phyloP scores from a whole-genome alignment of 768 basidiomycete species.

The Leccinum boreale region DNA sequence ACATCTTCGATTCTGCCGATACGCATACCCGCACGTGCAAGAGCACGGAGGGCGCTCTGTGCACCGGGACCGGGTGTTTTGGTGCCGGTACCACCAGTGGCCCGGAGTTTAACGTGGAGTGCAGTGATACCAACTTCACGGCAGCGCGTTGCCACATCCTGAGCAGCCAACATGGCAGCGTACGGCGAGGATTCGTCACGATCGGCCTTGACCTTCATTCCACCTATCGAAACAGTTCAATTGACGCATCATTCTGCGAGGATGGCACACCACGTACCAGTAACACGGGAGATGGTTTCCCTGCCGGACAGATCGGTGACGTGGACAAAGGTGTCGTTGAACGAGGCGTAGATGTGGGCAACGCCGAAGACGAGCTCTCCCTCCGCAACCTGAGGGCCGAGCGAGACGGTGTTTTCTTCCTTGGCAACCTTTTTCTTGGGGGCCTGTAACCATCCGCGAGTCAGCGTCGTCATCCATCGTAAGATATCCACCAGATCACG shows the following conservation, averaged over 20 bases:
- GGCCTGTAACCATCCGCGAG: constrained; percentile 59
- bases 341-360: constrained; percentile 98
- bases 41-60: constrained; percentile 95
- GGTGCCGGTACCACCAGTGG: constrained; percentile 97
- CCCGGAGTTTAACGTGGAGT: constrained; percentile 98
- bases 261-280: constrained; percentile 52
- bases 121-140: constrained; percentile 98
- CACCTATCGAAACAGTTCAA: constrained; percentile 49
- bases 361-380: constrained; percentile 98
- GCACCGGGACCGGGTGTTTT: constrained; percentile 99
- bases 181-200: constrained; percentile 98
- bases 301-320: constrained; percentile 98
- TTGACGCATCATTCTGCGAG: background rate
- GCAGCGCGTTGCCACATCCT: constrained; percentile 95
- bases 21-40: constrained; percentile 97
- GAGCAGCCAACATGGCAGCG: constrained; percentile 97
- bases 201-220: constrained; percentile 99
- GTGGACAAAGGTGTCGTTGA: constrained; percentile 99
- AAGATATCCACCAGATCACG: background rate
- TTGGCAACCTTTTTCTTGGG: constrained; percentile 82
- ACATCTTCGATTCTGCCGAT: constrained; percentile 99
- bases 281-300: constrained; percentile 98
- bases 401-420: constrained; percentile 82
- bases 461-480: constrained; percentile 53
- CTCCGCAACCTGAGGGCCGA: constrained; percentile 94